phyloP scores from a whole-genome alignment of 2,329 filamentous ascomycete genomes.

The Juglanconis oblonga region DNA sequence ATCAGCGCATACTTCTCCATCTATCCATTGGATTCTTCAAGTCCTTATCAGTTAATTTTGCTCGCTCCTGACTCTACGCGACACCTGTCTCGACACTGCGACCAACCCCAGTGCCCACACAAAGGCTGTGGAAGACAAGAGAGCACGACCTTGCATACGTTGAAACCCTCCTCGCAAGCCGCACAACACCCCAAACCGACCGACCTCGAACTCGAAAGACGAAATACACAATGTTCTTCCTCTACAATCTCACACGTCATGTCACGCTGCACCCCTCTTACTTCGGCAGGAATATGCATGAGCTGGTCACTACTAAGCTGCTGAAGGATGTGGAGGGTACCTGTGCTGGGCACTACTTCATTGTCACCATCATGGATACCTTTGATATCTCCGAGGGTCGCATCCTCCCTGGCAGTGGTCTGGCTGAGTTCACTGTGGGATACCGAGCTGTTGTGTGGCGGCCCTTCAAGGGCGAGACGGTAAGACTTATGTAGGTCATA shows the following conservation, averaged over 20 bases:
- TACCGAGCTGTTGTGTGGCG: conserved; percentile 97
- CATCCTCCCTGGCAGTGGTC: conserved; percentile 85
- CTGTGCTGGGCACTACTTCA: conserved; percentile 93
- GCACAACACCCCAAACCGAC: not conserved
- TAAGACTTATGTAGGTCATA: conserved; percentile 43
- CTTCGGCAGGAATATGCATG: conserved; percentile 90
- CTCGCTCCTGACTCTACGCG: not conserved
- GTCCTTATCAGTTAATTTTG: not conserved
- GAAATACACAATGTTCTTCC: conserved; percentile 81
- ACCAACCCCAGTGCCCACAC: too few species aligned
- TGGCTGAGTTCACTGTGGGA: conserved; percentile 91
- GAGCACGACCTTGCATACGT: too few species aligned
- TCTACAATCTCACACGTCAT: conserved; percentile 92
- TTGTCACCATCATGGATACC: conserved; percentile 96
- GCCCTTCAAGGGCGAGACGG: conserved; percentile 96
- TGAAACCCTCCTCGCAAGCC: too few species aligned
- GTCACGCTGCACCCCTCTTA: conserved; percentile 96
- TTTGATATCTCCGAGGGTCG: conserved; percentile 92
- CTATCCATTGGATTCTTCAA: not conserved
- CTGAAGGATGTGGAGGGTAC: conserved; percentile 92
- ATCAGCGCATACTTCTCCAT: not conserved
- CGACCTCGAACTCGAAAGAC: not conserved
- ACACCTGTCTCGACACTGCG: not conserved
- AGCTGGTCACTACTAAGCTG: conserved; percentile 85
- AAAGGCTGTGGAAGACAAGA: too few species aligned